Evolutionary conservation across 169 alveolate species (phyloP), one percentile per base, ranked within the genome.

Genomic region (Cryptosporidium andersoni): DNA sequence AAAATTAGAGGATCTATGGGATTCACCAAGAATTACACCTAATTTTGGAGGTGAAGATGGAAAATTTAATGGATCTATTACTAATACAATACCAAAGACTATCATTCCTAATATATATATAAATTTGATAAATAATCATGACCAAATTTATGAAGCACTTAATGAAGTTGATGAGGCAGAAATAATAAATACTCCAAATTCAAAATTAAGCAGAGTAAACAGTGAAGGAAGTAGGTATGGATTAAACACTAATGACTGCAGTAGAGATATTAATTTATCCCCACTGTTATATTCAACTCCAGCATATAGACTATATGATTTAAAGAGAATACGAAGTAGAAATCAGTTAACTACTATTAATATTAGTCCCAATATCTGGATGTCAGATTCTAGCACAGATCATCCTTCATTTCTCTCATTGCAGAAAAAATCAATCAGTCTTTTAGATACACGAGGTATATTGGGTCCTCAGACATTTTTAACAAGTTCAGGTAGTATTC

Each of bases 11-110:
- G 60, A 74, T 40, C 14, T 25, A 34, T 74, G 85, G 85, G 85
- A 74, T 43, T 74, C 85, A 1, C 85, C 85, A 4, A 74, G 74
- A 58, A 62, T 74, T 12, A 74, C 85, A 16, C 85, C 85, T 55
- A 48, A 74, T n/a, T 74, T 74, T 60, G 85, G 85, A 8, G 67
- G 43, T 74, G 85, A 58, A 40, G 16, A 56, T 45, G 48, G 5
- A 8, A 1, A 14, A 40, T 2, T 16, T n/a, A 39, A 4, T 2
- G 8, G 5, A 1, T 58, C 47, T 55, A 49, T n/a, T 14, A 25
- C 25, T 11, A 25, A 25, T 25, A 25, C 25, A 25, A 25, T 25
- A 25, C 25, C 25, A 25, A 25, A 25, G 25, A 25, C 25, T 58
- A 74, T 66, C 43, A 39, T 74, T 12, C 85, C 85, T 16, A 39